These are phyloP conservation scores for Fusarium begoniae DNA, from an alignment of 2,329 filamentous ascomycete species.

Conservation along the genomic window DNA sequence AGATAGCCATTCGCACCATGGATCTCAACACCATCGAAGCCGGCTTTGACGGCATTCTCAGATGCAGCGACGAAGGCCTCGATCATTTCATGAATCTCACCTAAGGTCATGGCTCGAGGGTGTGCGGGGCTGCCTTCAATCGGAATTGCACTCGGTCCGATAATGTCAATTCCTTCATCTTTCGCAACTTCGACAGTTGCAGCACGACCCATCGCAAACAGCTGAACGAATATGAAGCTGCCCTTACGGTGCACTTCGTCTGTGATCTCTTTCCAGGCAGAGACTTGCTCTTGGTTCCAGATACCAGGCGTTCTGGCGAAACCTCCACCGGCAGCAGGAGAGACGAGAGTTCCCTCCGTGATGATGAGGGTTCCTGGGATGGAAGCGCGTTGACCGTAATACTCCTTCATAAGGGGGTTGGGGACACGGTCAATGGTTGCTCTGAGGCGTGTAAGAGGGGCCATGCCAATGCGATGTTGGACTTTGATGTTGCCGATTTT, in stretches of 20 bases:
- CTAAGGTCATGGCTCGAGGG: slow-evolving; percentile 69
- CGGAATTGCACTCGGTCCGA: slow-evolving; percentile 43
- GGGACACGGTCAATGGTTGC: slow-evolving; percentile 49
- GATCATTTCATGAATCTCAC: slow-evolving; percentile 71
- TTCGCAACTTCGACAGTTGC: slow-evolving; percentile 47
- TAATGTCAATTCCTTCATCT: slow-evolving; percentile 42
- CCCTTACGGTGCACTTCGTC: slow-evolving; percentile 71
- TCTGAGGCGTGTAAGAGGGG: slow-evolving; percentile 65
- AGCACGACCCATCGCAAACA: slow-evolving; percentile 69
- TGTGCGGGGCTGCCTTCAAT: slow-evolving; percentile 58
- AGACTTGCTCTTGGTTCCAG: slow-evolving; percentile 64
- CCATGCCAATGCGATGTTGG: slow-evolving; percentile 60
- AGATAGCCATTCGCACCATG: slow-evolving; percentile 69
- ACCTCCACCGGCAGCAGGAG: slow-evolving; percentile 45
- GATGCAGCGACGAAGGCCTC: slow-evolving; percentile 63
- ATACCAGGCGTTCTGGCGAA: slow-evolving; percentile 64
- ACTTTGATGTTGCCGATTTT: slow-evolving; percentile 52
- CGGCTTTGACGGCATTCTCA: slow-evolving; percentile 66
- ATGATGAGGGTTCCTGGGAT: slow-evolving; percentile 55
- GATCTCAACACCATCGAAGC: slow-evolving; percentile 76
- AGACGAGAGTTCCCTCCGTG: slow-evolving; percentile 56
- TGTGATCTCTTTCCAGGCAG: slow-evolving; percentile 68
- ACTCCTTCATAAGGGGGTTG: slow-evolving; percentile 51
- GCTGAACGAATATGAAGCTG: slow-evolving; percentile 67
- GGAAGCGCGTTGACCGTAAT: slow-evolving; percentile 57